Evolutionary conservation across 2,329 filamentous ascomycete species (phyloP), one percentile per base, ranked within the genome.

Genomic region (Pseudocercospora cruenta): DNA sequence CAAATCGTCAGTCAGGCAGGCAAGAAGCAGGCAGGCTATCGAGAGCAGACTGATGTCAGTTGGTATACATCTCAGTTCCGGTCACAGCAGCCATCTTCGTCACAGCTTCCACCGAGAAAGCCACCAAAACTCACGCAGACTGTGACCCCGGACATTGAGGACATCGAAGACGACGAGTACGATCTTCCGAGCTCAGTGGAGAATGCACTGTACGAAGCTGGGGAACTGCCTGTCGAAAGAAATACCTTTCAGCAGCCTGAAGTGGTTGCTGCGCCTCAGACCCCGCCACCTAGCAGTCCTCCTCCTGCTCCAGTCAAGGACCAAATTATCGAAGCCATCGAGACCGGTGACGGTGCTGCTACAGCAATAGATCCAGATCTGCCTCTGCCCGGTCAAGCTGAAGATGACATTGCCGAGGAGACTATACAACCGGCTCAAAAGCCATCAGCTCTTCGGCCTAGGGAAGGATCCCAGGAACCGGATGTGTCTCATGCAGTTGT

Each of bases 31-130:
- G 80, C 83, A 58, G 87, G 90, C 8, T 98, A 98, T 77, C 86
- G 86, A 63, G 92, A 95, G 67, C 93, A 97, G 78, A 92, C 89
- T 1, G 88, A 91, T 53, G 85, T 84, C 39, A 95, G 93, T 79
- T 96, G 92, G 85, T 97, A 97, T 75, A 90, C 88, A 0, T 87
- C 82, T 63, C 91, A 95, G 72, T 79, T 96, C 6, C 72, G 74
- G 33, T 63, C 59, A 10, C 61, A 67, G 36, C 65, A 61, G 58
- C 19, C 59, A 0, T 21, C 63, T 1, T 58, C 60, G 21, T 61
- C 66, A 10, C 53, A 69, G 7, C 51, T 33, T 8, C 39, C 53
- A 2, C 36, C 36, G 0, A 62, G 28, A 33, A 66, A 58, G 62
- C 66, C 49, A 24, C 66, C 71, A 24, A 68, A 55, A 12, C 63